These are phyloP conservation scores for Suhomyces wounanorum DNA, from an alignment of 1,139 yeast species.

Conservation along the genomic window DNA sequence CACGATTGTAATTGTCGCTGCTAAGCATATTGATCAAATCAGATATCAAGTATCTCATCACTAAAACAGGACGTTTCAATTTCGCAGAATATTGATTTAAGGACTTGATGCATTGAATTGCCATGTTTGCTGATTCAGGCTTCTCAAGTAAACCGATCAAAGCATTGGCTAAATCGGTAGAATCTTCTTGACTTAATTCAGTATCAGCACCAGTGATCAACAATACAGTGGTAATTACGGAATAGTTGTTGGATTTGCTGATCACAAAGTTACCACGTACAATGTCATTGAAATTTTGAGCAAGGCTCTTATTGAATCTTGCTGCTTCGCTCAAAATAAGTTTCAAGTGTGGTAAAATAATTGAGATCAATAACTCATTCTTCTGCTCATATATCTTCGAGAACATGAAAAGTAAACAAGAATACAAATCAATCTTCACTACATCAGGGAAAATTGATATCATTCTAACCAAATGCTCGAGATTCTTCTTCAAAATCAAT, in stretches of 20 bases:
- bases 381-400: constrained; percentile 58
- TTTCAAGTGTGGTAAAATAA: constrained; percentile 60
- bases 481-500: constrained; percentile 50
- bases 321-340: constrained; percentile 40
- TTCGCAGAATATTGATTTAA: constrained; percentile 47
- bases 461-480: constrained; percentile 63
- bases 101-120: constrained; percentile 60
- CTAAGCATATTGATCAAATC: constrained; percentile 26
- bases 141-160: constrained; percentile 38
- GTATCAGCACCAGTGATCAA: constrained; percentile 57
- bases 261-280: constrained; percentile 32
- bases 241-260: constrained; percentile 34
- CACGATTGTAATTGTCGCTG: constrained; percentile 15
- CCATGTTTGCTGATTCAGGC: constrained; percentile 40
- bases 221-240: constrained; percentile 60
- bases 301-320: constrained; percentile 28
- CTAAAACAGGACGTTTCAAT: constrained; percentile 24
- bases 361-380: constrained; percentile 49
- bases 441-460: constrained; percentile 63
- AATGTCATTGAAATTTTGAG: constrained; percentile 40
- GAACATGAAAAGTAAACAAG: constrained; percentile 67
- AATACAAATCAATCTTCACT: constrained; percentile 67
- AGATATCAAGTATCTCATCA: constrained; percentile 36
- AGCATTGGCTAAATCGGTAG: constrained; percentile 28
- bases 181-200: constrained; percentile 38